A percentile compares a stretch with the other conserved stretches of the same genome.
phyloP scores from a whole-genome alignment of 2,329 filamentous ascomycete species.

The Camillea tinctor region DNA sequence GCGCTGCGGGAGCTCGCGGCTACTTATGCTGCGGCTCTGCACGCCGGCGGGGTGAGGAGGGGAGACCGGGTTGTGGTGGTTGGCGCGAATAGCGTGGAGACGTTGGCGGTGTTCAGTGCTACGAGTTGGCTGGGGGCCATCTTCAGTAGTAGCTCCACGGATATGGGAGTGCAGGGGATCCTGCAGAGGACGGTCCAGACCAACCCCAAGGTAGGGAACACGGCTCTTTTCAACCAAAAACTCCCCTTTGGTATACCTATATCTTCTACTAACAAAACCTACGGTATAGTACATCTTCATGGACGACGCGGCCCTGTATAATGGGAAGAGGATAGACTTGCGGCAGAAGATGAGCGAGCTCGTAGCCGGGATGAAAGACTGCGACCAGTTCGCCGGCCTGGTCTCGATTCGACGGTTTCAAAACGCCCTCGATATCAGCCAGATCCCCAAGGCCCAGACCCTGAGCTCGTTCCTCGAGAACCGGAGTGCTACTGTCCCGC shows the following conservation, averaged over 20 bases:
- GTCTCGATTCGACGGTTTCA: slow-evolving; percentile 67
- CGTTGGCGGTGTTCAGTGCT: slow-evolving; percentile 69
- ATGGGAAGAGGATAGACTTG: slow-evolving; percentile 72
- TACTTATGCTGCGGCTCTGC: slow-evolving; percentile 63
- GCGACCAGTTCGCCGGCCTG: slow-evolving; percentile 60
- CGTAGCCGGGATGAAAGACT: slow-evolving; percentile 58
- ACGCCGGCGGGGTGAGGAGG: slow-evolving; percentile 60
- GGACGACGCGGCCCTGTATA: slow-evolving; percentile 78
- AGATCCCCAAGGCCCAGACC: slow-evolving; percentile 47
- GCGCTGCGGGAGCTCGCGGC: slow-evolving; percentile 61
- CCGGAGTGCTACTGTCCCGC: slow-evolving; percentile 36
- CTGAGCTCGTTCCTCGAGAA: slow-evolving; percentile 44
- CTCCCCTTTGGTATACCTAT: background rate
- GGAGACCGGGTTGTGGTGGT: slow-evolving; percentile 77
- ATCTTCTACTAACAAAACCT: background rate
- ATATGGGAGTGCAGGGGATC: slow-evolving; percentile 79
- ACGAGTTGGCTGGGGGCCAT: slow-evolving; percentile 69
- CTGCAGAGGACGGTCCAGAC: slow-evolving; percentile 74
- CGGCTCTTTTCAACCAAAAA: too few relatives aligned
- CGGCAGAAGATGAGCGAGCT: slow-evolving; percentile 69
- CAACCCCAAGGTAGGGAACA: slow-evolving; percentile 57
- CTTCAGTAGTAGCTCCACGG: slow-evolving; percentile 75
- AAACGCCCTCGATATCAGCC: slow-evolving; percentile 56
- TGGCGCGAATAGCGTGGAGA: slow-evolving; percentile 72
- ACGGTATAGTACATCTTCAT: slow-evolving; percentile 67